phyloP scores from a whole-genome alignment of 2,329 filamentous ascomycete genomes.

The Penicillium sp. region DNA sequence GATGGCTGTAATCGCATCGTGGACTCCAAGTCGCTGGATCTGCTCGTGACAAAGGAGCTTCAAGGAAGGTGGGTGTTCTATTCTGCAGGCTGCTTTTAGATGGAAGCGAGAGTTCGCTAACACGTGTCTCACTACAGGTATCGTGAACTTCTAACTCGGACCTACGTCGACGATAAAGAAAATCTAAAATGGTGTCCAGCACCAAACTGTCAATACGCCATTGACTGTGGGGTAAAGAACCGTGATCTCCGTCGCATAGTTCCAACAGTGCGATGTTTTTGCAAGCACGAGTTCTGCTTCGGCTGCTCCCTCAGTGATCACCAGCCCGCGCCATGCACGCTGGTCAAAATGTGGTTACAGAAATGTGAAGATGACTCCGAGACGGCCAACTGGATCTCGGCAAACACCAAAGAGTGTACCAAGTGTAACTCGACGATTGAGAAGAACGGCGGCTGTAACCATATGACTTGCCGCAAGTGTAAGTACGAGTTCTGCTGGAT shows the following conservation, averaged over 20 bases:
- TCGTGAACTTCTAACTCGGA: conserved; percentile 80
- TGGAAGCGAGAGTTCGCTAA: conserved; percentile 10
- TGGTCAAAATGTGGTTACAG: conserved; percentile 95
- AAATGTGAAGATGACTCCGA: conserved; percentile 98
- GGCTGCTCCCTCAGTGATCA: conserved; percentile 88
- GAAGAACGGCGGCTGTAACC: conserved; percentile 97
- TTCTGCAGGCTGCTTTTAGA: background rate
- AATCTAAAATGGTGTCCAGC: conserved; percentile 96
- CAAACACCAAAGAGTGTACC: conserved; percentile 97
- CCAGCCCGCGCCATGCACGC: conserved; percentile 83
- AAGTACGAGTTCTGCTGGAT: conserved; percentile 99
- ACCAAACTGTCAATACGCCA: conserved; percentile 91
- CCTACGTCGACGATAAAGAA: conserved; percentile 96
- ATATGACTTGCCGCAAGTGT: conserved; percentile 97
- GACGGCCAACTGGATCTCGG: conserved; percentile 98
- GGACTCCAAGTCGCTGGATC: conserved; percentile 80
- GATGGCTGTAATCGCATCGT: conserved; percentile 87
- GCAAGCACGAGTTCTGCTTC: conserved; percentile 89
- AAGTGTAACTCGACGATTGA: conserved; percentile 96
- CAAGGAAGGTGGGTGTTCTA: conserved; percentile 51
- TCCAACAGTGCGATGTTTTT: conserved; percentile 83
- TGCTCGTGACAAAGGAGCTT: conserved; percentile 64
- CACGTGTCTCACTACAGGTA: conserved; percentile 57
- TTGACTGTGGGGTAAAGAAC: conserved; percentile 85
- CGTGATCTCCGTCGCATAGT: conserved; percentile 83